These are phyloP conservation scores for Murraya paniculata DNA, from an alignment of 345 rosid genomes.

Conservation along the genomic window DNA sequence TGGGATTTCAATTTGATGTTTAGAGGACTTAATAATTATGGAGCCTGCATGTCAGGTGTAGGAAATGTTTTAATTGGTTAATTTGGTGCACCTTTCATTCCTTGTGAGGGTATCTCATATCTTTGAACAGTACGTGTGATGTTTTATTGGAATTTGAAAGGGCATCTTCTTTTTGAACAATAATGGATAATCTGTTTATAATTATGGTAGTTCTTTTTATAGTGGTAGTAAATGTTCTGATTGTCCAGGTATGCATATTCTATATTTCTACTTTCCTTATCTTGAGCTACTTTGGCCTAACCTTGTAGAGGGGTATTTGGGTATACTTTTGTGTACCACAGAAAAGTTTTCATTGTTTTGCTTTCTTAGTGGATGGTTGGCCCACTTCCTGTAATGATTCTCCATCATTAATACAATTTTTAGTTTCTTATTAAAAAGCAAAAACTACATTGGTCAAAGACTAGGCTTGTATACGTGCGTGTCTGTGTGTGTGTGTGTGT, in stretches of 20 bases:
- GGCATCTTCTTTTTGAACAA: not conserved
- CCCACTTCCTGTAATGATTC: no score
- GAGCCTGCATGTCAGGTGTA: not conserved
- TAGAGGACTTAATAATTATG: not conserved
- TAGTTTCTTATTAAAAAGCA: no score
- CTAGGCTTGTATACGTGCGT: not conserved
- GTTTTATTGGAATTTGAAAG: not conserved
- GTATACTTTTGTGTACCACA: no score
- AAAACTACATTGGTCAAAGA: not conserved
- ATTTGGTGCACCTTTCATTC: not conserved
- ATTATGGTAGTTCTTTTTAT: not conserved
- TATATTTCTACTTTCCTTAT: not conserved
- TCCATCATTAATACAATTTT: no score
- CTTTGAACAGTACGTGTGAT: not conserved
- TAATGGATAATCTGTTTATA: not conserved
- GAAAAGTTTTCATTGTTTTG: no score
- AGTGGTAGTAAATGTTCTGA: not conserved
- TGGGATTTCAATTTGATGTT: slow-evolving; percentile 1
- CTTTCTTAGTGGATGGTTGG: no score
- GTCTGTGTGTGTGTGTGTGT: no score
- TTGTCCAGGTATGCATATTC: not conserved
- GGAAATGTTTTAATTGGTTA: not conserved
- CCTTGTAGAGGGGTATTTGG: no score
- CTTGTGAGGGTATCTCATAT: not conserved
- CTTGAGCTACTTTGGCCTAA: no score